Conservation (phyloP, 1,284 basidiomycete species). For the Ustanciosporium gigantosporum region DNA sequence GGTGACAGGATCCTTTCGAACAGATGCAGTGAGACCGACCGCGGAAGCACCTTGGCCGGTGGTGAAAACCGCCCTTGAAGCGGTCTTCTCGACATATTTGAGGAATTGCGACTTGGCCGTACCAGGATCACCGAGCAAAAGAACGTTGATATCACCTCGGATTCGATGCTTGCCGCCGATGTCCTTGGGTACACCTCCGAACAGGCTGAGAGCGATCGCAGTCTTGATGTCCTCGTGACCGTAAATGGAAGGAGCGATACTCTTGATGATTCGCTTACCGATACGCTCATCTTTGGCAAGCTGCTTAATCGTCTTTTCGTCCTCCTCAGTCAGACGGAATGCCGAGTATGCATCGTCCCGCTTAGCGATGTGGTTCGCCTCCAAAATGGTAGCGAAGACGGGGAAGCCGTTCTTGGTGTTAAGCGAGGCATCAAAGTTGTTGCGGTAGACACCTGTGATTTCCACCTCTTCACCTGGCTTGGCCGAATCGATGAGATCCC, state of each 20-base stretch:
- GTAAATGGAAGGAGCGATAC: constrained; percentile 96
- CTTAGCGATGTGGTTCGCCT: constrained; percentile 87
- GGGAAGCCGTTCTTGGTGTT: constrained; percentile 99
- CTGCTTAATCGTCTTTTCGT: constrained; percentile 84
- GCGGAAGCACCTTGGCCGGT: constrained; percentile 97
- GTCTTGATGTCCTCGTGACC: constrained; percentile 99
- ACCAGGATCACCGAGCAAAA: constrained; percentile 94
- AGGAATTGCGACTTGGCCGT: constrained; percentile 99
- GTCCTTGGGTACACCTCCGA: constrained; percentile 90
- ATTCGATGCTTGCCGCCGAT: constrained; percentile 95
- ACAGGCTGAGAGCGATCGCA: constrained; percentile 89
- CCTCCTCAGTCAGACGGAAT: constrained; percentile 93
- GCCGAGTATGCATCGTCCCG: constrained; percentile 92
- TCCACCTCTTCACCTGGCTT: constrained; percentile 98
- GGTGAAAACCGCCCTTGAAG: constrained; percentile 92
- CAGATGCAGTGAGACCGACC: constrained; percentile 96
- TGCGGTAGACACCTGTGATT: constrained; percentile 89
- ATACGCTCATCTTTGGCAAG: constrained; percentile 90
- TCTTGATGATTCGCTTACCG: constrained; percentile 94
- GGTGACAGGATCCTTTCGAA: constrained; percentile 95
- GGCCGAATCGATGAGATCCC: constrained; percentile 96
- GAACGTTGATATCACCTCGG: constrained; percentile 94
- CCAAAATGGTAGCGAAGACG: constrained; percentile 96
- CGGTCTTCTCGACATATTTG: constrained; percentile 98
- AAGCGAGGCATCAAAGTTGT: constrained; percentile 97